phyloP scores from a whole-genome alignment of 805 yeast species.

The Torulaspora gathmanii region DNA sequence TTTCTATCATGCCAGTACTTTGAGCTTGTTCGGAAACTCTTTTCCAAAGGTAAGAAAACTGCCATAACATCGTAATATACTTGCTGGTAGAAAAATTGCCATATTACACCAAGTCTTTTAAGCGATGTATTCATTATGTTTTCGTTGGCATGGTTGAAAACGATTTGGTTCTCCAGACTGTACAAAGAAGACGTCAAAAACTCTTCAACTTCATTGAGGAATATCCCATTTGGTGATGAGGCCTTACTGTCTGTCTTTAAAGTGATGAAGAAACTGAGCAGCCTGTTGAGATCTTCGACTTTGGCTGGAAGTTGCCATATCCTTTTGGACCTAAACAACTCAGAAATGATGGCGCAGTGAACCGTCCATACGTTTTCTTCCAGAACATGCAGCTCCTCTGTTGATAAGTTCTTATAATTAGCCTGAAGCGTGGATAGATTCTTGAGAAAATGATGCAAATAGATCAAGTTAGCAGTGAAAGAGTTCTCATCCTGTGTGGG shows the following conservation, averaged over 20 bases:
- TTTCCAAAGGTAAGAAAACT: conserved; percentile 51
- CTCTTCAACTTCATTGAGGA: conserved; percentile 30
- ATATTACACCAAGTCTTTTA: conserved; percentile 41
- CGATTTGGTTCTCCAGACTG: conserved; percentile 37
- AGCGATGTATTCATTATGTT: conserved; percentile 36
- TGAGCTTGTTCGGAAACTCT: conserved; percentile 23
- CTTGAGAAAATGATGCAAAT: conserved; percentile 33
- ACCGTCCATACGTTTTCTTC: conserved; percentile 34
- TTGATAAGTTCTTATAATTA: conserved; percentile 29
- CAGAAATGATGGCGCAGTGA: conserved; percentile 27
- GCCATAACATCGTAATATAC: conserved; percentile 57
- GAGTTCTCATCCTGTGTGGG: conserved; percentile 14
- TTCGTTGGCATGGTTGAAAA: conserved; percentile 33
- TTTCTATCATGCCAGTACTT: conserved; percentile 31
- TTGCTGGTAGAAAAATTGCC: conserved; percentile 55
- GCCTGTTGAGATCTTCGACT: conserved; percentile 28
- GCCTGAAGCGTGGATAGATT: conserved; percentile 32
- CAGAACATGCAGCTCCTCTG: conserved; percentile 30
- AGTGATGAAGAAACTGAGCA: conserved; percentile 28
- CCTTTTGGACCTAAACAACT: conserved; percentile 29
- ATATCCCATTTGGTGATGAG: conserved; percentile 23
- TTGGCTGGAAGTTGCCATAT: conserved; percentile 34
- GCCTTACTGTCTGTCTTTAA: conserved; percentile 29
- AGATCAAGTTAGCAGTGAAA: conserved; percentile 17
- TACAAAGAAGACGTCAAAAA: conserved; percentile 37